phyloP scores from a whole-genome alignment of 2,329 filamentous ascomycete genomes.

The Byssoonygena ceratinophila region DNA sequence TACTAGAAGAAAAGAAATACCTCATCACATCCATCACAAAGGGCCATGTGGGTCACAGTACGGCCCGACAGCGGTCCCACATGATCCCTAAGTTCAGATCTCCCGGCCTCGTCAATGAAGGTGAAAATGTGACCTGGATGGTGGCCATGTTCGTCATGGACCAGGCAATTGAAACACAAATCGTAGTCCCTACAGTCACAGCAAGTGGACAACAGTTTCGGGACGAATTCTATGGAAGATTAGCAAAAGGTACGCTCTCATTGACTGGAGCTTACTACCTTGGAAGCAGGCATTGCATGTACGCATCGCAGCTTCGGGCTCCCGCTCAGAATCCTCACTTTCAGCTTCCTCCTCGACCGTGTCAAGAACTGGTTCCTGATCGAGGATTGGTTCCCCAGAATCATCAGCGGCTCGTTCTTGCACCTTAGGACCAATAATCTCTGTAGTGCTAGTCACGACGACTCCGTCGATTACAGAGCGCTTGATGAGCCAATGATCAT shows the following conservation, averaged over 20 bases:
- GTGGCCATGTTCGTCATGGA: constrained; percentile 69
- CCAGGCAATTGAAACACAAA: constrained; percentile 74
- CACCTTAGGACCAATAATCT: constrained; percentile 54
- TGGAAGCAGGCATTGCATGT: constrained; percentile 55
- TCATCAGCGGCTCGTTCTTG: constrained; percentile 18
- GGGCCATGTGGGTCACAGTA: constrained; percentile 69
- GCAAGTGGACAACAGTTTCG: constrained; percentile 78
- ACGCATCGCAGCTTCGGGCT: constrained; percentile 8
- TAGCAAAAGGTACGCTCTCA: constrained; percentile 14
- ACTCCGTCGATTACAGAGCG: constrained; percentile 66
- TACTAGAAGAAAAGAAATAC: constrained; percentile 24
- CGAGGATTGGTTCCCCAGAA: constrained; percentile 18
- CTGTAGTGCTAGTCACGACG: constrained; percentile 75
- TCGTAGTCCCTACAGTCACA: constrained; percentile 79
- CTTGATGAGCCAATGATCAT: constrained; percentile 90
- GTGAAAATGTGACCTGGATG: constrained; percentile 77
- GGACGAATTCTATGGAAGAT: constrained; percentile 48
- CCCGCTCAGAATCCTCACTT: not conserved
- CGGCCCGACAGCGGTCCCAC: constrained; percentile 67
- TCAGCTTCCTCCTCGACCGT: constrained; percentile 1
- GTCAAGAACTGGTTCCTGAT: constrained; percentile 7
- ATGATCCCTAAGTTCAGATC: constrained; percentile 50
- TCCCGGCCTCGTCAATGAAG: constrained; percentile 32
- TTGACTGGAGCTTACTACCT: constrained; percentile 33
- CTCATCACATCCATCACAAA: constrained; percentile 89